phyloP scores from a whole-genome alignment of 164 flowering plant species.

The Magnolia kwangsiensis region DNA sequence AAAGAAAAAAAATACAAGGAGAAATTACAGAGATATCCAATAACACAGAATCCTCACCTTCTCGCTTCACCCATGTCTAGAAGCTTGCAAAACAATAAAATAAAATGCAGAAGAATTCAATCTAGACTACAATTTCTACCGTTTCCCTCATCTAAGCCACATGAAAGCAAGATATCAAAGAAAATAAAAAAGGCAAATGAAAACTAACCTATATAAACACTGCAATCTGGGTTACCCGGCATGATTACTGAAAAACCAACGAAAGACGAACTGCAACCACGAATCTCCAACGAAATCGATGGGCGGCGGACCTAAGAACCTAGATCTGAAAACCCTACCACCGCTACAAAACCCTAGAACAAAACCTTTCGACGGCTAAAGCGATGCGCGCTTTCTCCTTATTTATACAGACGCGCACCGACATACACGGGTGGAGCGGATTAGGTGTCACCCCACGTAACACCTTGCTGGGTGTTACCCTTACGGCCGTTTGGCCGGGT shows the following conservation, averaged over 20 bases:
- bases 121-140: not conserved
- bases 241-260: not conserved
- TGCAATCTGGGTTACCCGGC: slow-evolving; percentile 14
- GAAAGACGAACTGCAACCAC: not conserved
- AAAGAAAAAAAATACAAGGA: too few species aligned
- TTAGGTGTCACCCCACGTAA: too few species aligned
- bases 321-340: too few species aligned
- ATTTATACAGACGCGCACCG: not conserved
- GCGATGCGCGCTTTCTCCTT: not conserved
- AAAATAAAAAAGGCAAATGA: not conserved
- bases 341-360: too few species aligned
- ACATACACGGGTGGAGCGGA: not conserved
- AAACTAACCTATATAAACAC: slow-evolving; percentile 12
- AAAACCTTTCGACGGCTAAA: too few species aligned
- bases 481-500: too few species aligned
- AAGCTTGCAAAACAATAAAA: not conserved
- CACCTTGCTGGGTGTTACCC: too few species aligned
- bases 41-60: too few species aligned
- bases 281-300: not conserved
- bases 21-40: too few species aligned
- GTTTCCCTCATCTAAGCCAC: not conserved
- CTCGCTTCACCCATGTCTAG: too few species aligned
- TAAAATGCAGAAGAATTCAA: not conserved
- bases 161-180: not conserved
- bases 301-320: too few species aligned